Base-by-base conservation (phyloP, 192 early-diverging fungal species). In the Allomyces javanicus region DNA sequence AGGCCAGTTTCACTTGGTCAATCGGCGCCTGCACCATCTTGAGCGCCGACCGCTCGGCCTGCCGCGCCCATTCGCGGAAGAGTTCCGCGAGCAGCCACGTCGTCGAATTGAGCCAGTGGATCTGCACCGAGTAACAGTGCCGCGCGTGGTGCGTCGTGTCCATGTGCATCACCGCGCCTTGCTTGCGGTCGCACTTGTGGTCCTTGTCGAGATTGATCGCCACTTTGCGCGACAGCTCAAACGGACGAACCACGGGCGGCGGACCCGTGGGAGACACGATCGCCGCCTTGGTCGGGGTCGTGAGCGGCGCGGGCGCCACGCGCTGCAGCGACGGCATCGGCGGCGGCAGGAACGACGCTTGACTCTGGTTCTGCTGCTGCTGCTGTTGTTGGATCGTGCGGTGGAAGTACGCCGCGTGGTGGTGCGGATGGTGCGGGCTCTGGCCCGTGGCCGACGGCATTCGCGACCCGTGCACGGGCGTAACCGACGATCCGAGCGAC, bases 61-160 rank as follows among this genome's bases (percentile, higher is more conserved):
- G 77, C 9, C 89, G 71, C 45, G 77, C 69, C 96, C 96, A 98
- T 7, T 75, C 73, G 45, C 77, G 79, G 25, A 97, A 76, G 64
- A 93, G 71, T 61, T 96, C 93, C 66, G 96, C 89, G 17, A 98
- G 84, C 44, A 92, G 71, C 44, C 87, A 73, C 11, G 90, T 87
- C 2, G 91, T 94, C 73, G 94, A 98, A 55, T 89, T 91, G 21
- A 97, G 75, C 96, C 96, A 98, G 76, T 94, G 86, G 22, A 98
- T 69, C 69, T 93, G 89, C 63, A 97, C 85, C 67, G 96, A 93
- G 70, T 90, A 98, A 71, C 92, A 92, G 63, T 87, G 82, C 64
- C 81, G 79, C 22, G 90, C 81, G 67, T 94, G 94, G 74, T 96
- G 87, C 23, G 88, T 77, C 5, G 89, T 85, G 69, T 98, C 96